phyloP scores from a whole-genome alignment of 225 moss, liverwort and hornwort genomes.

The Anthoceros angustus region DNA sequence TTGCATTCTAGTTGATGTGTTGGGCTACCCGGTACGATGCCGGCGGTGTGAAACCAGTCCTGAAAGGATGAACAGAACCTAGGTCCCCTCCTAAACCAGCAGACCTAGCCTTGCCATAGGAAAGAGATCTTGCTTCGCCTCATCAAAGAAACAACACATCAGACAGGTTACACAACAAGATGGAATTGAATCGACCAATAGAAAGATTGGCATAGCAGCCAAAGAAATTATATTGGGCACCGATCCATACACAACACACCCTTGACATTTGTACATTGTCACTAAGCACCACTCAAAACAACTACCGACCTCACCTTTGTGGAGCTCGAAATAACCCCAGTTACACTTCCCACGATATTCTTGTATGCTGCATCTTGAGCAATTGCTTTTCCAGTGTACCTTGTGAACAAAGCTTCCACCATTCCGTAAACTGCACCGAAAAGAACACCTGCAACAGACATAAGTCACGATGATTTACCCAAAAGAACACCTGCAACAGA shows the following conservation, averaged over 20 bases:
- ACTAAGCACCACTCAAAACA: too few species aligned
- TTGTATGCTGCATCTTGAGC: constrained; percentile 83
- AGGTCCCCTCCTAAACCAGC: constrained; percentile 47
- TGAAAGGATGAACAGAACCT: constrained; percentile 88
- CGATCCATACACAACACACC: too few species aligned
- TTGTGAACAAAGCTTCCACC: constrained; percentile 76
- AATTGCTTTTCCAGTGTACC: constrained; percentile 76
- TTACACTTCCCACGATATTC: constrained; percentile 82
- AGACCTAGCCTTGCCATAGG: constrained; percentile 72
- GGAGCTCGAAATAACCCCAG: constrained; percentile 76
- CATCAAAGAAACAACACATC: neutral
- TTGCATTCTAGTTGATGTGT: too few species aligned
- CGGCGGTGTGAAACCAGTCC: constrained; percentile 78
- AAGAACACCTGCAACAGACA: constrained; percentile 46
- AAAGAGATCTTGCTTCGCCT: constrained; percentile 84
- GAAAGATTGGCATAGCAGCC: neutral
- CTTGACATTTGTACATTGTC: too few species aligned
- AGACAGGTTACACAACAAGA: neutral
- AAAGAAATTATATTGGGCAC: too few species aligned
- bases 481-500: too few species aligned
- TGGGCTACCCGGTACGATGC: too few species aligned
- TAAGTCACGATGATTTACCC: neutral
- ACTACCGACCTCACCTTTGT: constrained; percentile 37
- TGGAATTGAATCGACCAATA: neutral
- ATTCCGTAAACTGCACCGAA: constrained; percentile 90